Evolutionary conservation across 257 asterid genomes (phyloP).

Genomic region (Solanum rostratum): DNA sequence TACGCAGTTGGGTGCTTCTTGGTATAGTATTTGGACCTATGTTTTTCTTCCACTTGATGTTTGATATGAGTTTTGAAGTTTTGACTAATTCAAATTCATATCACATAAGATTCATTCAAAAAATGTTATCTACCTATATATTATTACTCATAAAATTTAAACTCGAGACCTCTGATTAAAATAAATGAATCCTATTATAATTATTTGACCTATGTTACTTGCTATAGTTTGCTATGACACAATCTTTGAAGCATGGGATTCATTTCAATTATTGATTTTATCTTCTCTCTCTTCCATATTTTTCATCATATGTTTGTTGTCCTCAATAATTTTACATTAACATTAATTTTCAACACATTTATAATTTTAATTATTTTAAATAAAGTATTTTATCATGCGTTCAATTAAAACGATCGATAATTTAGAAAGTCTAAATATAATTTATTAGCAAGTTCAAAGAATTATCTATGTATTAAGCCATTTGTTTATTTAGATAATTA

Average conservation of each 20-base stretch:
- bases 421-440: neutral
- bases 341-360: neutral
- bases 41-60: neutral
- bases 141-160: neutral
- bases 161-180: neutral
- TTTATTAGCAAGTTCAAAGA: neutral
- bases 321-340: neutral
- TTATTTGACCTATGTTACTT: neutral
- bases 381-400: neutral
- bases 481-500: neutral
- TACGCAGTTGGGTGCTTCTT: neutral
- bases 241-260: slow-evolving; percentile 1
- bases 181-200: neutral
- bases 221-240: neutral
- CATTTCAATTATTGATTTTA: neutral
- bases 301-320: neutral
- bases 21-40: neutral
- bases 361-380: neutral
- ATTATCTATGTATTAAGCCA: neutral
- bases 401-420: neutral
- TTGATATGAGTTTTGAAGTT: neutral
- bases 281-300: neutral
- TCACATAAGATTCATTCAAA: neutral
- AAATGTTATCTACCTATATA: neutral
- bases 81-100: neutral